phyloP scores from a whole-genome alignment of 345 rosid species.

The Citrus medica region DNA sequence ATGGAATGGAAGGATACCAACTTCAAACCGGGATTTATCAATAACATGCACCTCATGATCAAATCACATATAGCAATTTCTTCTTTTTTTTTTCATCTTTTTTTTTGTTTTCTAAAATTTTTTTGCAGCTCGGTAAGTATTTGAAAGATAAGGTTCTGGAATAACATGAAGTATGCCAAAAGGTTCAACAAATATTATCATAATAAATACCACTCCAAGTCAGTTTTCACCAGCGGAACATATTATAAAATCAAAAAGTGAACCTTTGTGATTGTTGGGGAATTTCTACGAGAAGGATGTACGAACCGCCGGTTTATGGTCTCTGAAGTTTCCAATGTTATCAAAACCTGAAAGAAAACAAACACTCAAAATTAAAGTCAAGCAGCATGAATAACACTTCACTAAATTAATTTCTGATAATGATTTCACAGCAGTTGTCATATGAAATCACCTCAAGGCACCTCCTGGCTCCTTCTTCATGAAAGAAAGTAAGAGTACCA shows the following conservation, averaged over 20 bases:
- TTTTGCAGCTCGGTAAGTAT: neutral
- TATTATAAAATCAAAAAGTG: neutral
- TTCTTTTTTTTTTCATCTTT: neutral
- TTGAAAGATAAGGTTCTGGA: neutral
- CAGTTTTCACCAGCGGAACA: neutral
- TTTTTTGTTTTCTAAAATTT: neutral
- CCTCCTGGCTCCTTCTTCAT: slow-evolving; percentile 80
- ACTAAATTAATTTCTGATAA: slow-evolving; percentile 1
- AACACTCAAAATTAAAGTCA: slow-evolving; percentile 17
- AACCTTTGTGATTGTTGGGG: slow-evolving; percentile 86
- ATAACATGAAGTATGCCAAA: neutral
- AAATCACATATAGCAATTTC: neutral
- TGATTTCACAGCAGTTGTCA: neutral
- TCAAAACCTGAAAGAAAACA: slow-evolving; percentile 51
- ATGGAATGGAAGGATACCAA: neutral
- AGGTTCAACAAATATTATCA: neutral
- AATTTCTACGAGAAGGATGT: slow-evolving; percentile 87
- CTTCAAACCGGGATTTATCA: neutral
- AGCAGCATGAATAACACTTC: slow-evolving; percentile 1
- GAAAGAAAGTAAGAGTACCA: slow-evolving; percentile 94
- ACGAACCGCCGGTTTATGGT: slow-evolving; percentile 58
- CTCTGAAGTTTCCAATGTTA: slow-evolving; percentile 87
- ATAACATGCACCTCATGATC: neutral
- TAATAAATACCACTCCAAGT: slow-evolving; percentile 1
- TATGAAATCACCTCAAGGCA: slow-evolving; percentile 79